Base-by-base conservation (phyloP, 106 monocot species). In the Gastrodia elata region DNA sequence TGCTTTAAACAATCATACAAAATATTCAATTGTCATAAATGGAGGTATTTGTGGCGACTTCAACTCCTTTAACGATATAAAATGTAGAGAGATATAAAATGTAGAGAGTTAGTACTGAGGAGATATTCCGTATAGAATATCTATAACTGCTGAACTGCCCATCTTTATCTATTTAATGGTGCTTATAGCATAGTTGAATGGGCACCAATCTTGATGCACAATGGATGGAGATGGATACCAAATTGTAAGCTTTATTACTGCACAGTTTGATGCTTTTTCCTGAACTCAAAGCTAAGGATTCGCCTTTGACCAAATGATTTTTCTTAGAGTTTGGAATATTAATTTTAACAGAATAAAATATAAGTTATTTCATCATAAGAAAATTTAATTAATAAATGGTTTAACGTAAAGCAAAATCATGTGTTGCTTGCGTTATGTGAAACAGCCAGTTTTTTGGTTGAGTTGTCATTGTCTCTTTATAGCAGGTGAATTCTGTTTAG, bases 391-490 rank as follows among this genome's bases (percentile, higher is more conserved):
- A 48, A 16, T 48, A 22, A 20, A 52, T 52, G n/a, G n/a, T 22
- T 52, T 52, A 22, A 52, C 20, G 3, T 18, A 52, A 52, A 52
- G 52, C 52, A 4, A 2, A 52, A 18, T 52, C 52, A 52, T 52
- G n/a, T 52, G 4, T 22, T 22, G 22, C 22, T 52, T 76, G 24
- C 52, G 24, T 43, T 16, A 36, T 68, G 43, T 46, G 43, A 36
- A 49, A 40, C 28, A 40, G 11, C 68, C 56, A 64, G 32, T 2
- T 27, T 61, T 9, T 67, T 67, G 44, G 85, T 76, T 82, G 71
- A 73, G 76, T 68, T 76, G 85, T 85, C 82, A 71, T 46, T 57
- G 48, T 79, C 75, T 74, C 25, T 10, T 36, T 39, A 14, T 61
- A 75, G 13, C 67, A 65, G 75, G 70, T 74, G 74, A 34, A 16